Evolutionary conservation across 108 stramenopile species (phyloP).

Genomic region (Thalassiosira profunda): DNA sequence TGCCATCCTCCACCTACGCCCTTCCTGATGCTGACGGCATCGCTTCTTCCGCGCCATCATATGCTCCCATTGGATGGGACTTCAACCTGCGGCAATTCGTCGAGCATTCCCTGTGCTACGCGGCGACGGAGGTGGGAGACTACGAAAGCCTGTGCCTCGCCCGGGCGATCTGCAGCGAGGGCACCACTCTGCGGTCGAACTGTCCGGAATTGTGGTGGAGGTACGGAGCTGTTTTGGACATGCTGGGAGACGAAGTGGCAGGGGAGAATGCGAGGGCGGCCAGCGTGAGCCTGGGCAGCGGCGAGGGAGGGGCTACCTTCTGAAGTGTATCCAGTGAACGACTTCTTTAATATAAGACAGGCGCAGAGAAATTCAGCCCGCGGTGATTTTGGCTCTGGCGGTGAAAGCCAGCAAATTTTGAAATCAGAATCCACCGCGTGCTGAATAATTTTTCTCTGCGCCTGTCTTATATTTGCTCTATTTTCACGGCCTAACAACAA

Average conservation of each 20-base stretch:
- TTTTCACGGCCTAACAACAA: no score
- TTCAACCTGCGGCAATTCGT: conserved; percentile 77
- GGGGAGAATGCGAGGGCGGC: conserved; percentile 82
- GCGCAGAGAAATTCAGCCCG: no score
- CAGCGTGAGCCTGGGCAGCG: conserved; percentile 67
- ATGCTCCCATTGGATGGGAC: conserved; percentile 62
- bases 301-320: conserved; percentile 60
- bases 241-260: conserved; percentile 81
- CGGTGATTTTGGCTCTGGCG: no score
- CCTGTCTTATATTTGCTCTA: no score
- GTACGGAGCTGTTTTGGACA: conserved; percentile 77
- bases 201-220: conserved; percentile 89
- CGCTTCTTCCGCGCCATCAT: neutral
- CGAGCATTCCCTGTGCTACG: conserved; percentile 76
- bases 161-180: conserved; percentile 78
- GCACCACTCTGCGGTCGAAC: conserved; percentile 82
- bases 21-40: neutral
- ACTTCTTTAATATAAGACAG: no score
- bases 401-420: no score
- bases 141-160: conserved; percentile 71
- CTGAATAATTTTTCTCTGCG: no score
- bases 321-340: no score
- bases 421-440: no score
- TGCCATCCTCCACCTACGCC: conserved; percentile 31
- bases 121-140: conserved; percentile 76